Percentiles rank a stretch among this genome's conserved stretches.
Conservation (phyloP, 495 filamentous ascomycete genomes). For the Tuber umbilicatum region DNA sequence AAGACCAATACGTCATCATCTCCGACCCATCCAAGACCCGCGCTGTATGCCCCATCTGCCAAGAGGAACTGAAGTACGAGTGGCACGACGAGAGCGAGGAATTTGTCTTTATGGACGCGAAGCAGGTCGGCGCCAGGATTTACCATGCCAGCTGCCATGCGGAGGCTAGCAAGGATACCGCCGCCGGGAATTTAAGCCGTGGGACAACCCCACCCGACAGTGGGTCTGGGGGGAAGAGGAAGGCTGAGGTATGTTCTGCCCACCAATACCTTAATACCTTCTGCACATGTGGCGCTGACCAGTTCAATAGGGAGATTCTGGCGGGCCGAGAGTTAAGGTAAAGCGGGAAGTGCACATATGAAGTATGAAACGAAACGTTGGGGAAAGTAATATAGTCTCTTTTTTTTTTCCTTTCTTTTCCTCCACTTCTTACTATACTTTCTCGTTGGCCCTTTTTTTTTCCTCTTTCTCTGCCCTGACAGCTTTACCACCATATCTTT, state of each 20-base stretch:
- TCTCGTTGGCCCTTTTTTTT: slow-evolving; percentile 5
- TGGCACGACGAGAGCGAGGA: slow-evolving; percentile 91
- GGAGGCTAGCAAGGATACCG: slow-evolving; percentile 65
- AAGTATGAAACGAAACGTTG: neutral
- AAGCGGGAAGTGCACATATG: slow-evolving; percentile 33
- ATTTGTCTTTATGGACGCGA: slow-evolving; percentile 93
- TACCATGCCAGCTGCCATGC: slow-evolving; percentile 86
- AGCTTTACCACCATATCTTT: slow-evolving; percentile 4
- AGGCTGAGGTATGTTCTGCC: slow-evolving; percentile 39
- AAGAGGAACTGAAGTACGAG: slow-evolving; percentile 80
- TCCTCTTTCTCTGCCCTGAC: neutral
- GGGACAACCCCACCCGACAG: slow-evolving; percentile 37
- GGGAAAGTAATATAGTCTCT: slow-evolving; percentile 13
- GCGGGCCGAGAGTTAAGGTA: slow-evolving; percentile 38
- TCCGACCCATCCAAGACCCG: slow-evolving; percentile 67
- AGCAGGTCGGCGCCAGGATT: slow-evolving; percentile 66
- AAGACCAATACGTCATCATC: slow-evolving; percentile 70
- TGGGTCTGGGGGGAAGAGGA: slow-evolving; percentile 36
- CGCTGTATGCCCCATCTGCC: slow-evolving; percentile 81
- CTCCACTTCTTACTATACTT: slow-evolving; percentile 7
- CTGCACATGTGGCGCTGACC: neutral
- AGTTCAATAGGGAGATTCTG: slow-evolving; percentile 29
- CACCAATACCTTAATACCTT: slow-evolving; percentile 2
- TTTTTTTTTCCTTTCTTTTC: slow-evolving; percentile 3
- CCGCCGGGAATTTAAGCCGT: slow-evolving; percentile 35